A percentile compares a stretch with the other conserved stretches of the same genome.
Evolutionary conservation across 2,329 filamentous ascomycete species (phyloP).

Genomic region (Neophaeococcomyces aloes): DNA sequence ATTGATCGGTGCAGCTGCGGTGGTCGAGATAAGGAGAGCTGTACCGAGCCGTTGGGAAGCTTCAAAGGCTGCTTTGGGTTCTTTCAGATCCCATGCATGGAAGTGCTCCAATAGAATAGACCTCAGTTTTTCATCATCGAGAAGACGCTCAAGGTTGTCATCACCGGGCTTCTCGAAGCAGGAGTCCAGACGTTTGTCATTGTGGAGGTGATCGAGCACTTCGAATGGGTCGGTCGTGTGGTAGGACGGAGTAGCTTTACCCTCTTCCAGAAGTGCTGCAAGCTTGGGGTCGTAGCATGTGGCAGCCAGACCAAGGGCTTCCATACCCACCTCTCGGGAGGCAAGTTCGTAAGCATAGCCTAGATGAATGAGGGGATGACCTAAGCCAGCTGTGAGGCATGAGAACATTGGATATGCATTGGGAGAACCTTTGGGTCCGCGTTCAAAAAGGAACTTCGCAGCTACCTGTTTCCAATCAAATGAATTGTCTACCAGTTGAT

Average conservation of each 20-base stretch:
- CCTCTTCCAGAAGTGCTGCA: constrained; percentile 31
- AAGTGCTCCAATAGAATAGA: constrained; percentile 65
- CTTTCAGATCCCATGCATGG: constrained; percentile 69
- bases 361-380: constrained; percentile 85
- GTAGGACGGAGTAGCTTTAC: constrained; percentile 45
- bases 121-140: constrained; percentile 56
- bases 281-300: constrained; percentile 58
- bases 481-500: constrained; percentile 62
- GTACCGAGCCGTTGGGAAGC: constrained; percentile 52
- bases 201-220: constrained; percentile 57
- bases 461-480: constrained; percentile 81
- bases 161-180: constrained; percentile 50
- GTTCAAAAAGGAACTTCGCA: constrained; percentile 63
- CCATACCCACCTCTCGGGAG: constrained; percentile 75
- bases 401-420: constrained; percentile 57
- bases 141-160: constrained; percentile 56
- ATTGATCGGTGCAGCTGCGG: constrained; percentile 12
- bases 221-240: constrained; percentile 54
- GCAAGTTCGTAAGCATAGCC: constrained; percentile 88
- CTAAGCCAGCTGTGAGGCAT: constrained; percentile 67
- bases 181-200: constrained; percentile 59
- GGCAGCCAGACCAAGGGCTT: constrained; percentile 63
- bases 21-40: constrained; percentile 31
- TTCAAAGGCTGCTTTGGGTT: constrained; percentile 64
- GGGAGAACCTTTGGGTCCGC: constrained; percentile 27